Conservation (phyloP, 2,329 filamentous ascomycete species). For the Verticillium tricorpus region DNA sequence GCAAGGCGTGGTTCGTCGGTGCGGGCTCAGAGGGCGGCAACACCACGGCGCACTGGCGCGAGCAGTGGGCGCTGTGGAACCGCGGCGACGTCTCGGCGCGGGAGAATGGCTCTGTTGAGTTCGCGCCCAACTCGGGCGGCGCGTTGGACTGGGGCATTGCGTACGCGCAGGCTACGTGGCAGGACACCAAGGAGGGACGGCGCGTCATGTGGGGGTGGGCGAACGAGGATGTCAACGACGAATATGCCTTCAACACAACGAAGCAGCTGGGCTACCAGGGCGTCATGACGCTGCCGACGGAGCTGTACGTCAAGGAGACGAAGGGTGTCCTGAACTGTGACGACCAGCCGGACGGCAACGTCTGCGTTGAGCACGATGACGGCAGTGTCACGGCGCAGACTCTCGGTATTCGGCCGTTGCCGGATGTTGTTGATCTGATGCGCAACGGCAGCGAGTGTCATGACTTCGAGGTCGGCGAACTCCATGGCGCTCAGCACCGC, state of each 20-base stretch:
- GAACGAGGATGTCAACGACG: slow-evolving; percentile 8
- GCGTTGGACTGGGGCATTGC: slow-evolving; percentile 14
- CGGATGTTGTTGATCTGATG: slow-evolving; percentile 11
- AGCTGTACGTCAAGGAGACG: slow-evolving; percentile 13
- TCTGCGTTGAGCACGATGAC: slow-evolving; percentile 5
- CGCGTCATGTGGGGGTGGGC: slow-evolving; percentile 14
- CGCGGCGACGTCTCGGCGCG: slow-evolving; percentile 10
- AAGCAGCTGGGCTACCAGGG: slow-evolving; percentile 12
- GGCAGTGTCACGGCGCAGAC: slow-evolving; percentile 9
- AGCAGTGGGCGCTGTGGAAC: slow-evolving; percentile 14
- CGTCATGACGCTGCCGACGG: slow-evolving; percentile 11
- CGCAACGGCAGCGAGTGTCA: slow-evolving; percentile 7
- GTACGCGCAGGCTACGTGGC: slow-evolving; percentile 13
- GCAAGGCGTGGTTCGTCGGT: slow-evolving; percentile 13
- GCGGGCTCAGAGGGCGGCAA: slow-evolving; percentile 12
- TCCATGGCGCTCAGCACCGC: not conserved
- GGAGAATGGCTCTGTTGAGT: slow-evolving; percentile 12
- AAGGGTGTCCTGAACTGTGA: slow-evolving; percentile 10
- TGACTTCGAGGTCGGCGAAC: slow-evolving; percentile 5
- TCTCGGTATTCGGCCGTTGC: slow-evolving; percentile 10
- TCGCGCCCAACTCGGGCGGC: slow-evolving; percentile 9
- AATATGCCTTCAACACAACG: slow-evolving; percentile 5
- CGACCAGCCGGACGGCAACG: slow-evolving; percentile 8
- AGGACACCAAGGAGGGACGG: slow-evolving; percentile 8
- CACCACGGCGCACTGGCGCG: slow-evolving; percentile 12